phyloP scores from a whole-genome alignment of 23 red algal species.

The Rhodosorus marinus region DNA sequence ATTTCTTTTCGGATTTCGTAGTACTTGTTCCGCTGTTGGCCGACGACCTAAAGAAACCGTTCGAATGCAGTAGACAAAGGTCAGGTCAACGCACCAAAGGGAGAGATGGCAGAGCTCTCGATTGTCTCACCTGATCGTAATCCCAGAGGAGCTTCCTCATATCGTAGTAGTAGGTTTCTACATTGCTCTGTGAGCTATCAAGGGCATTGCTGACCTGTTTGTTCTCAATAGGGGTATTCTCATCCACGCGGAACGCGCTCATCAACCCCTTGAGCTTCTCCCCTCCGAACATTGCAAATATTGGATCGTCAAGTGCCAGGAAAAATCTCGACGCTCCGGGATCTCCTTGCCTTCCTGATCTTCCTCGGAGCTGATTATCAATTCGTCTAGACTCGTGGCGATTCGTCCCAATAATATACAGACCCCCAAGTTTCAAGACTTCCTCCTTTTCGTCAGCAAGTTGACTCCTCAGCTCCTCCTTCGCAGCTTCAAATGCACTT shows the following conservation, averaged over 20 bases:
- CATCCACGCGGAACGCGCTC: constrained; percentile 69
- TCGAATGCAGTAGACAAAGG: constrained; percentile 38
- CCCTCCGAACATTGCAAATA: constrained; percentile 89
- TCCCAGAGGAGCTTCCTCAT: constrained; percentile 56
- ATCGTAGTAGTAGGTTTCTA: constrained; percentile 79
- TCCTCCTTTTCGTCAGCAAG: constrained; percentile 34
- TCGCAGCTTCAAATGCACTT: constrained; percentile 6
- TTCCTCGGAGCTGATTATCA: constrained; percentile 93
- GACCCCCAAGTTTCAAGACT: constrained; percentile 63
- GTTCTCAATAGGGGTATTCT: constrained; percentile 89
- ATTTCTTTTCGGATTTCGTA: constrained; percentile 7
- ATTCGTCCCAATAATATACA: constrained; percentile 95
- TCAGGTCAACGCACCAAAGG: constrained; percentile 37
- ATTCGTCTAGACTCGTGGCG: constrained; percentile 70
- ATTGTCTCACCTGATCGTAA: constrained; percentile 91
- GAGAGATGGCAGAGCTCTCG: too few relatives aligned
- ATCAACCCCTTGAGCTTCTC: constrained; percentile 65
- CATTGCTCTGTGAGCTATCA: constrained; percentile 38
- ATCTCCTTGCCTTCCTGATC: constrained; percentile 89
- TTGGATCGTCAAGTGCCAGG: constrained; percentile 61
- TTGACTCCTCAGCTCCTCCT: constrained; percentile 19
- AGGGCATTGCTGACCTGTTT: constrained; percentile 42
- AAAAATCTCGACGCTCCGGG: constrained; percentile 87
- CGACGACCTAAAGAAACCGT: too few relatives aligned
- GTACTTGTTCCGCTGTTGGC: constrained; percentile 2